Base-by-base conservation (phyloP, 169 alveolate genomes). In the Cryptosporidium canis region DNA sequence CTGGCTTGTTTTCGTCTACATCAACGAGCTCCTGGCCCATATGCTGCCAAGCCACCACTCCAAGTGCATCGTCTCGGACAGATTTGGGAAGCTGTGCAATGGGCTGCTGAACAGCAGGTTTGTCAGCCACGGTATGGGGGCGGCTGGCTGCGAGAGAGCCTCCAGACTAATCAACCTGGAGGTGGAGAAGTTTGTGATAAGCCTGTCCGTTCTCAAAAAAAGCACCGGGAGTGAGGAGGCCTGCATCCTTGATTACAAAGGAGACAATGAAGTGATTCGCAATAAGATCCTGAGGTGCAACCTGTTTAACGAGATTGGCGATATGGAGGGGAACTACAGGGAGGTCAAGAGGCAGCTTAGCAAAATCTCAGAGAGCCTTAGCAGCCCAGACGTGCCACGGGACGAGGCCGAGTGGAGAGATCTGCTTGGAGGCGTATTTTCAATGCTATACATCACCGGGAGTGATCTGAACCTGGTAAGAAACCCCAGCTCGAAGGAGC, bases 121-220 rank as follows among this genome's bases (percentile, higher is more conserved):
- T 2, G 16, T 33, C n/a, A 24, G 31, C 9, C 9, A 51, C 18
- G 37, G 53, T 18, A 35, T 14, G 7, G 2, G 18, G 6, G n/a
- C 63, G 24, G n/a, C 8, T 51, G 24, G 9, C 24, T 51, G 35
- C 5, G 84, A 70, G 47, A 51, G 21, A 43, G 24, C n/a, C 2
- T 29, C 29, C 47, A 70, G 64, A 37, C 39, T 70, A 51, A 35
- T 70, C 53, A 70, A 70, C 33, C 24, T 33, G 0, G 68, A 70
- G 39, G 47, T 70, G 24, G 84, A 70, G 39, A 70, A 70, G 43
- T 37, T 70, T 5, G 64, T 70, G 16, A 45, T 70, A 2, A 70
- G 33, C n/a, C 35, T 55, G n/a, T 31, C 53, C 29, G 24, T 31
- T 11, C 41, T 70, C 1, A 55, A 16, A 16, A 70, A 51, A 51